Conservation (phyloP, 495 filamentous ascomycete genomes). For the Penicillium crystallinum region DNA sequence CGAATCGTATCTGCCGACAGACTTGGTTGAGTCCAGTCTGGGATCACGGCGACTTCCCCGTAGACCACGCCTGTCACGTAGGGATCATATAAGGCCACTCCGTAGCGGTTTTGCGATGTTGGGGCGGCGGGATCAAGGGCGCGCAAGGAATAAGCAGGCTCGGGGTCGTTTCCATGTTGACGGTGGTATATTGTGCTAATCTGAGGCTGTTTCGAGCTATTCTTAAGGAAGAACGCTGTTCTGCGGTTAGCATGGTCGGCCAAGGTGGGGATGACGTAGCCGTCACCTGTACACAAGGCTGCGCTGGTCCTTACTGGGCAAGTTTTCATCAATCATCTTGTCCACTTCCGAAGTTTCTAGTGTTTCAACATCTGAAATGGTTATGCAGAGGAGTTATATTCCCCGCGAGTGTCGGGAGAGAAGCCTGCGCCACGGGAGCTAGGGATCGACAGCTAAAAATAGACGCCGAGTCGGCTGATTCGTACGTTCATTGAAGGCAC, state of each 20-base stretch:
- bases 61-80: slow-evolving; percentile 76
- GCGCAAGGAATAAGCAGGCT: slow-evolving; percentile 70
- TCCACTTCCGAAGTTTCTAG: neutral
- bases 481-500: slow-evolving; percentile 1
- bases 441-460: slow-evolving; percentile 23
- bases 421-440: slow-evolving; percentile 19
- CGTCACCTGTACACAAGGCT: neutral
- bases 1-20: slow-evolving; percentile 76
- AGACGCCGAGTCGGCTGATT: slow-evolving; percentile 1
- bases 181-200: slow-evolving; percentile 62
- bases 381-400: neutral
- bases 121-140: slow-evolving; percentile 66
- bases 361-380: neutral
- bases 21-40: slow-evolving; percentile 76
- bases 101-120: slow-evolving; percentile 75
- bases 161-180: slow-evolving; percentile 73
- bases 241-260: slow-evolving; percentile 29
- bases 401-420: neutral
- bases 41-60: slow-evolving; percentile 78
- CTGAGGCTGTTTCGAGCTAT: slow-evolving; percentile 45
- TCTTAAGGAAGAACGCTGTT: slow-evolving; percentile 60
- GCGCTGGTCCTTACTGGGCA: slow-evolving; percentile 59
- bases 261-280: slow-evolving; percentile 27
- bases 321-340: slow-evolving; percentile 88
- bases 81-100: slow-evolving; percentile 76